Evolutionary conservation across 495 filamentous ascomycete genomes (phyloP), one percentile per base, ranked within the genome.

Genomic region (Aspergillus mulundensis): DNA sequence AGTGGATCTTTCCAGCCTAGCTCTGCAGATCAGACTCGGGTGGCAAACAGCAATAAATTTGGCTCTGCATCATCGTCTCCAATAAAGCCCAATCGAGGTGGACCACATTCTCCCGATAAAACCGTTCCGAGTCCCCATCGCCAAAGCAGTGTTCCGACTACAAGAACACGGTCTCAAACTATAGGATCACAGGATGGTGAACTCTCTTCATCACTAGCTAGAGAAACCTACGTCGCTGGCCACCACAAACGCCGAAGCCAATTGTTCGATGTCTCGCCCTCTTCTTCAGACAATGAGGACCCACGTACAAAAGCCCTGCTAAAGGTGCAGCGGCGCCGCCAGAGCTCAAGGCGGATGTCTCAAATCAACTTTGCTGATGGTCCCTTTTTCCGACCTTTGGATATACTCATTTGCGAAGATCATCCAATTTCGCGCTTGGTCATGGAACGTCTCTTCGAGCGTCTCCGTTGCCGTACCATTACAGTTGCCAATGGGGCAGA

Each of bases 341-440:
- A 96, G 68, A 96, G 91, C 65, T 95, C 94, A 20, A 77, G 94
- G 25, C 84, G 94, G 39, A 83, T 96, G 73, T 98, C 94, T 1
- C 89, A 93, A 58, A 89, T 97, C 54, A 89, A 83, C 53, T 65
- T 94, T 30, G 78, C 83, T 28, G 91, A 91, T 57, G 88, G 89
- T 0, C 95, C 95, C 12, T 72, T 84, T 34, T 98, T 96, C 71
- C 84, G 95, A 19, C 90, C 94, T 45, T 71, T 98, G 38, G 91
- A 98, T 71, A 87, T 98, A 18, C 80, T 98, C 25, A 92, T 98
- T 50, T 97, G 94, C 69, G 94, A 98, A 73, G 95, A 97, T 68
- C 94, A 97, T 66, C 95, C 95, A 0, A 91, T 97, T n/a, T 96
- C 93, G 15, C 83, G 91, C 43, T 78, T 97, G 70, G 91, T 98